Base-by-base conservation (phyloP, 75 land plant genomes). In the Selaginella tamariscina region DNA sequence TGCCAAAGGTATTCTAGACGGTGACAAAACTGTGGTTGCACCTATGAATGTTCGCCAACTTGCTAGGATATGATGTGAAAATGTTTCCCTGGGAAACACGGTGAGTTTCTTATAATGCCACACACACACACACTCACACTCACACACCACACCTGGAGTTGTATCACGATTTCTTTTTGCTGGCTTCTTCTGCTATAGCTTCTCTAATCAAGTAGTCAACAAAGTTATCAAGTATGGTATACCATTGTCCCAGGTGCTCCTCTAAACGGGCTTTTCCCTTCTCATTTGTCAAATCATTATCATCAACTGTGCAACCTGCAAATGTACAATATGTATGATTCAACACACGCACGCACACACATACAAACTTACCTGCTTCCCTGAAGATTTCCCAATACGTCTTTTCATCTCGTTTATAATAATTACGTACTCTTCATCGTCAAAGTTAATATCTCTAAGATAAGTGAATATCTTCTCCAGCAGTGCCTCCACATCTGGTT, bases 11-110 rank as follows among this genome's bases (percentile, higher is more conserved):
- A 59, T 59, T 9, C 26, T 59, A 21, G 62, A 59, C 2, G 62
- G 62, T 2, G 26, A 59, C 21, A 8, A 23, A 8, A 8, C 27
- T 59, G 62, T 23, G 8, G 26, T 59, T 27, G 23, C 8, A 8
- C 62, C 62, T 23, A 59, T 59, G n/a, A 59, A 59, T n/a, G 62
- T 59, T 59, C 62, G 62, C 18, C 62, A 59, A 21, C 62, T 59
- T 8, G 23, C 26, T 59, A 2, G 26, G 2, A 9, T 59, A 21
- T 59, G 21, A 59, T 49, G n/a, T n/a, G n/a, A n/a, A n/a, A n/a
- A n/a, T n/a, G n/a, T n/a, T n/a, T n/a, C n/a, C n/a, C n/a, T n/a
- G n/a, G n/a, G n/a, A n/a, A n/a, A n/a, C n/a, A n/a, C n/a, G n/a
- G n/a, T n/a, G n/a, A n/a, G n/a, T n/a, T n/a, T n/a, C n/a, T n/a